Conservation (phyloP, 164 flowering plant genomes). For the Santalum album region DNA sequence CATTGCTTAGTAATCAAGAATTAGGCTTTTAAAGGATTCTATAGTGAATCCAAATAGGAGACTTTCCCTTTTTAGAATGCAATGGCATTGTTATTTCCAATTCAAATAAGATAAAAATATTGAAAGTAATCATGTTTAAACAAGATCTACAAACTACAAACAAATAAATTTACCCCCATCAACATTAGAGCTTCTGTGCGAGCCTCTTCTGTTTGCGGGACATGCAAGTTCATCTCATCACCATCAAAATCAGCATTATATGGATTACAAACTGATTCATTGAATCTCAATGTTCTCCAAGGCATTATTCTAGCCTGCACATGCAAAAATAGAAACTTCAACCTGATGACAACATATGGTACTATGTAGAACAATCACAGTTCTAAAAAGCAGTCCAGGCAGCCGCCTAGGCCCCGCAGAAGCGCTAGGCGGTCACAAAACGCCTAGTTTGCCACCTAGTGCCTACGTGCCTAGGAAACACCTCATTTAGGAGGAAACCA, state of each 20-base stretch:
- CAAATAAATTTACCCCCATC: conserved; percentile 63
- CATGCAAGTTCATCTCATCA: conserved; percentile 99
- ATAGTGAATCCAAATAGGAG: too few relatives aligned
- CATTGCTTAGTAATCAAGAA: too few relatives aligned
- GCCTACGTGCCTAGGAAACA: too few relatives aligned
- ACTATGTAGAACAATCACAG: neutral
- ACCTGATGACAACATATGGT: neutral
- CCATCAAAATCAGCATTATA: conserved; percentile 99
- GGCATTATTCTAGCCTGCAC: conserved; percentile 92
- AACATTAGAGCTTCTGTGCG: conserved; percentile 93
- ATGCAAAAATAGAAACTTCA: conserved; percentile 1
- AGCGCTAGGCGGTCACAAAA: too few relatives aligned
- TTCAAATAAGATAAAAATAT: neutral
- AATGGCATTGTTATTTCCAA: too few relatives aligned
- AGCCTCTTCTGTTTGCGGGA: conserved; percentile 97
- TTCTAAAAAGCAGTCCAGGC: too few relatives aligned
- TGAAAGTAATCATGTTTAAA: neutral
- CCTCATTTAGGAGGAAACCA: too few relatives aligned
- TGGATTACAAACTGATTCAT: conserved; percentile 97
- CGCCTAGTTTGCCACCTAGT: too few relatives aligned
- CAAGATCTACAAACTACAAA: neutral
- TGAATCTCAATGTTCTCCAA: conserved; percentile 93
- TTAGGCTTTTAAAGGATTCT: too few relatives aligned
- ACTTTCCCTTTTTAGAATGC: too few relatives aligned
- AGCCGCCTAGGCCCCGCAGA: too few relatives aligned